phyloP scores from a whole-genome alignment of 768 basidiomycete genomes.

The Leccinum subgranulosum region DNA sequence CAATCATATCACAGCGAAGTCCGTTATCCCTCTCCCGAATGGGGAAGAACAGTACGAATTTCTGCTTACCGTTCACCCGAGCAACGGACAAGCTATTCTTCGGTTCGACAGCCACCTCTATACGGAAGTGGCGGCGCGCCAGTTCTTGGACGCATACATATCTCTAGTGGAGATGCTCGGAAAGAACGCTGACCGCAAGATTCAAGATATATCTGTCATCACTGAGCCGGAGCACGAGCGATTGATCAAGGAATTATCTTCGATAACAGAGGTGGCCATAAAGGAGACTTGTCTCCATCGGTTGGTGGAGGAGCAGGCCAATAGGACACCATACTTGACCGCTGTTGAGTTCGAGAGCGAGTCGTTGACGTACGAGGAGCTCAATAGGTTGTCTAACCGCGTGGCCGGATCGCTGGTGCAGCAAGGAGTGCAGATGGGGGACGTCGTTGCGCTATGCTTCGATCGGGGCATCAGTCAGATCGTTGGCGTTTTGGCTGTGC shows the following conservation, averaged over 20 bases:
- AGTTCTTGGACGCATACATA: constrained; percentile 30
- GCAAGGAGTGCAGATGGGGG: constrained; percentile 24
- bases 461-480: constrained; percentile 30
- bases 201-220: constrained; percentile 19
- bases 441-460: constrained; percentile 28
- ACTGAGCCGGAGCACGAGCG: constrained; percentile 12
- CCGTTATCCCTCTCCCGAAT: constrained; percentile 23
- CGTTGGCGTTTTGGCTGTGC: constrained; percentile 29
- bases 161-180: constrained; percentile 26
- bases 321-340: constrained; percentile 18
- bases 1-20: constrained; percentile 16
- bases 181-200: constrained; percentile 7
- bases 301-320: constrained; percentile 16
- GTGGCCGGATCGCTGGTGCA: constrained; percentile 28
- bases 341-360: constrained; percentile 30
- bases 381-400: constrained; percentile 32
- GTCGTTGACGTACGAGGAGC: constrained; percentile 29
- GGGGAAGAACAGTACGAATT: constrained; percentile 27
- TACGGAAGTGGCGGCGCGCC: constrained; percentile 26
- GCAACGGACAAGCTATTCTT: constrained; percentile 23
- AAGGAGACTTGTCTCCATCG: constrained; percentile 18
- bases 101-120: constrained; percentile 30
- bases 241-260: constrained; percentile 27
- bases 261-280: constrained; percentile 6
- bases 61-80: constrained; percentile 25